Base-by-base conservation (phyloP, 2,329 filamentous ascomycete genomes). In the Sordariomycetes sp. region DNA sequence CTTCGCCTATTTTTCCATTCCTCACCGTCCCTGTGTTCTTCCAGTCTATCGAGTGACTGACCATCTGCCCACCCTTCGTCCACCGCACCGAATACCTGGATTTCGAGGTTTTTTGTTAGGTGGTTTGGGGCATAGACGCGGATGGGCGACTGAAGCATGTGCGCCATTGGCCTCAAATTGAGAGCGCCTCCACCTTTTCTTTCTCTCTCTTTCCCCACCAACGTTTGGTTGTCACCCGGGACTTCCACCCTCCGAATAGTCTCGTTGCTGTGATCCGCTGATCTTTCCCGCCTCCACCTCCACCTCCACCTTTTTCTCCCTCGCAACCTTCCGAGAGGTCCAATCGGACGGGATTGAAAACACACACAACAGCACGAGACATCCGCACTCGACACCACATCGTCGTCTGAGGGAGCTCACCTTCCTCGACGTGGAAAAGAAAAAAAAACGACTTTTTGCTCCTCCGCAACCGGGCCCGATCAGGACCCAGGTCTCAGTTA, bases 41-140 rank as follows among this genome's bases (percentile, higher is more conserved):
- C 8, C 28, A 32, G 8, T 32, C 28, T 32, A 8, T 32, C 28
- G 28, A 32, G 28, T 45, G 39, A 35, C 25, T 56, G 54, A 50
- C 54, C 54, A 56, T 56, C 42, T 56, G 54, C 54, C 54, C 54
- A 56, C 54, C 25, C 5, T 24, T 22, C 5, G 22, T 24, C 5
- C 45, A 7, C 20, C 45, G 20, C 12, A 50, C 20, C 12, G 24
- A 50, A 22, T 20, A 20, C 42, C 42, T 42, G 36, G 36, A 15
- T 17, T 7, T 17, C 17, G n/a, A 6, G 15, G 1, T 17, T 45
- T 45, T 15, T 45, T 45, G n/a, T 45, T 45, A 17, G n/a, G n/a
- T n/a, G 39, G 15, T 45, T n/a, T 17, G 6, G 12, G 36, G 36
- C 15, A 39, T 2, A 39, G 6, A 39, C 15, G 13, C 15, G 15